Evolutionary conservation across 2,329 filamentous ascomycete species (phyloP).

Genomic region (Didymella sp.): DNA sequence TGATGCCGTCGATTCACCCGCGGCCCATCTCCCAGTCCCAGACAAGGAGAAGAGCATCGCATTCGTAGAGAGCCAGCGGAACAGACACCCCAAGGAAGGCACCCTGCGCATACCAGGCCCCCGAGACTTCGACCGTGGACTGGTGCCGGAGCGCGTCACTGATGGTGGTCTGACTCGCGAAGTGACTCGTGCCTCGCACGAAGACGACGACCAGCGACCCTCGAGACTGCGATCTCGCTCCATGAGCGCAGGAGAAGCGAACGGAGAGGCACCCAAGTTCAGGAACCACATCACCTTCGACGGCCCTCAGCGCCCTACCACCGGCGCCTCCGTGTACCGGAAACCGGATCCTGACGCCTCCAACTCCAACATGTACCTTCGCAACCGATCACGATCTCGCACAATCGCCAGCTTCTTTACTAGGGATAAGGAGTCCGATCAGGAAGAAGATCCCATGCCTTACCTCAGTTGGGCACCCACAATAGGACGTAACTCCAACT

Average conservation of each 20-base stretch:
- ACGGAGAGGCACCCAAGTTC: slow-evolving; percentile 50
- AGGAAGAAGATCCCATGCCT: slow-evolving; percentile 68
- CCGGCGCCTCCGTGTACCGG: slow-evolving; percentile 42
- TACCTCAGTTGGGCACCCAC: slow-evolving; percentile 96
- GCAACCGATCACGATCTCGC: slow-evolving; percentile 50
- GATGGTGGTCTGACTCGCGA: slow-evolving; percentile 44
- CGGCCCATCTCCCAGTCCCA: slow-evolving; percentile 60
- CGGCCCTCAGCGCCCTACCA: slow-evolving; percentile 59
- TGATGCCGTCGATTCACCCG: slow-evolving; percentile 69
- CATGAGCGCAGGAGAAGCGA: slow-evolving; percentile 38
- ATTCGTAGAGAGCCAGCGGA: slow-evolving; percentile 84
- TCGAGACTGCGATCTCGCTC: slow-evolving; percentile 35
- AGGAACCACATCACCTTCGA: slow-evolving; percentile 70
- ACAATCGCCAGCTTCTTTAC: slow-evolving; percentile 67
- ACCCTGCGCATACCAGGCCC: slow-evolving; percentile 90
- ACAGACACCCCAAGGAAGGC: slow-evolving; percentile 73
- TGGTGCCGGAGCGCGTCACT: slow-evolving; percentile 68
- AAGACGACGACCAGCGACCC: slow-evolving; percentile 27
- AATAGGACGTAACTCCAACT: slow-evolving; percentile 89
- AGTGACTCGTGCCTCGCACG: slow-evolving; percentile 31
- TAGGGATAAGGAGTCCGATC: slow-evolving; percentile 62
- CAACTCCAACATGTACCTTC: slow-evolving; percentile 28
- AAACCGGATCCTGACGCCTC: slow-evolving; percentile 25
- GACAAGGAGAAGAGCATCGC: slow-evolving; percentile 82
- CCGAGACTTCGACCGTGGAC: slow-evolving; percentile 84